These are phyloP conservation scores for Nemania sp. DNA, from an alignment of 2,329 filamentous ascomycete species.

Conservation along the genomic window DNA sequence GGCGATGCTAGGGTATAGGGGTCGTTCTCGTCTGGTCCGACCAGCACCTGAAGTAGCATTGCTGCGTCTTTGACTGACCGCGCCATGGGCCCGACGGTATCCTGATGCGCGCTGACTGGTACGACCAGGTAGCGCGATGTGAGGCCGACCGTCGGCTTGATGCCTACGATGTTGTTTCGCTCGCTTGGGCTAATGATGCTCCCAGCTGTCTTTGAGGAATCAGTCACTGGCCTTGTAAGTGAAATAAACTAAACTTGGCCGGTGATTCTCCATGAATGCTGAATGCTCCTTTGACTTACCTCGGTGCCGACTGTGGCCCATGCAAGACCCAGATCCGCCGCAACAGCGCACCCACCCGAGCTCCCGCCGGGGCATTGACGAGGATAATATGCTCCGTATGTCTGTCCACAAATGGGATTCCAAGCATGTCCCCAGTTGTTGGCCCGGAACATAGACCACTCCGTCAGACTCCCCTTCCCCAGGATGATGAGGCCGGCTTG, in stretches of 20 bases:
- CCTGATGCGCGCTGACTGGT: constrained; percentile 66
- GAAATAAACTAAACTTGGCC: too few relatives aligned
- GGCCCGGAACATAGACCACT: too few relatives aligned
- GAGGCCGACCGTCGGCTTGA: constrained; percentile 56
- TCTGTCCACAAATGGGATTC: constrained; percentile 65
- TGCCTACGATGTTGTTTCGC: constrained; percentile 66
- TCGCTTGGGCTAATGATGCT: constrained; percentile 61
- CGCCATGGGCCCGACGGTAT: constrained; percentile 68
- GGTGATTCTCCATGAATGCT: too few relatives aligned
- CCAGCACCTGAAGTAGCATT: too few relatives aligned
- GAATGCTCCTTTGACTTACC: too few relatives aligned
- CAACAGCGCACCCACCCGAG: constrained; percentile 57
- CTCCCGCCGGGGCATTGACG: constrained; percentile 63
- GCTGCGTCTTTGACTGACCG: constrained; percentile 68
- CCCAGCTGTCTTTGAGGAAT: constrained; percentile 41
- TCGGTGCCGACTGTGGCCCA: background rate
- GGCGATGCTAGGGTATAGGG: too few relatives aligned
- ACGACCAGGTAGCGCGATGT: constrained; percentile 66
- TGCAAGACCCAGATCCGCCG: constrained; percentile 55
- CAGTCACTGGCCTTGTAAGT: too few relatives aligned
- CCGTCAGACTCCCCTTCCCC: too few relatives aligned
- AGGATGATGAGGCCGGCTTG: too few relatives aligned
- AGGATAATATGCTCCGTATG: constrained; percentile 61
- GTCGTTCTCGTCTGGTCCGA: too few relatives aligned
- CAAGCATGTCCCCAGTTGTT: too few relatives aligned